phyloP scores from a whole-genome alignment of 148 eudicot genomes.

The Cornus suecica region DNA sequence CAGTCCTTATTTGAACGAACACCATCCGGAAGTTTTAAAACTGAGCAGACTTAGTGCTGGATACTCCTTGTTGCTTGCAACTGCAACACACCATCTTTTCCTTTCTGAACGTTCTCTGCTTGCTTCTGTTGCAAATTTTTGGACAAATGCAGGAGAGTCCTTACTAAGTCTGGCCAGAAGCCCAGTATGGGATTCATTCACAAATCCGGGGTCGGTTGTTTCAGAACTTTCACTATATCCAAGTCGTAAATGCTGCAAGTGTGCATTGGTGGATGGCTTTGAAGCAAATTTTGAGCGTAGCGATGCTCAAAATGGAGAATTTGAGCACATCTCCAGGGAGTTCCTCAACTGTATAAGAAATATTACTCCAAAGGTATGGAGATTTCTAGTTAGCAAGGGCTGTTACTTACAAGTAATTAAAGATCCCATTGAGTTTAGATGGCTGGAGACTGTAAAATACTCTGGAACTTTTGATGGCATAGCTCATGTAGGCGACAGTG shows the following conservation, averaged over 20 bases:
- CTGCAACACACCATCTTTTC: conserved; percentile 41
- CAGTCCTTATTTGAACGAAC: neutral
- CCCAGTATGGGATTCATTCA: conserved; percentile 17
- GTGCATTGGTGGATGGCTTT: conserved; percentile 24
- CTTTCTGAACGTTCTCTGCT: conserved; percentile 36
- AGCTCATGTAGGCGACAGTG: neutral
- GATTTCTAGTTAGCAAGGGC: conserved; percentile 26
- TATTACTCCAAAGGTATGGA: conserved; percentile 38
- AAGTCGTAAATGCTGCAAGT: conserved; percentile 13
- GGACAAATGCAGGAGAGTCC: conserved; percentile 49
- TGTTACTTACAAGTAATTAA: conserved; percentile 24
- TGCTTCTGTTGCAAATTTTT: conserved; percentile 38
- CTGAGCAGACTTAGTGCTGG: conserved; percentile 40
- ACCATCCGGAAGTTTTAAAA: conserved; percentile 13
- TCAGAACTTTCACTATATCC: neutral
- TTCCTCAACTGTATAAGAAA: conserved; percentile 27
- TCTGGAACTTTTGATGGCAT: neutral
- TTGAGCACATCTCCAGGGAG: conserved; percentile 19
- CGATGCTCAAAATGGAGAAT: conserved; percentile 13
- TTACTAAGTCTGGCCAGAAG: conserved; percentile 28
- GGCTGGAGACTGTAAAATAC: conserved; percentile 26
- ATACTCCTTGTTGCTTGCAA: conserved; percentile 54
- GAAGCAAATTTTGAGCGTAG: conserved; percentile 7
- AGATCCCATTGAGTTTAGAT: conserved; percentile 39
- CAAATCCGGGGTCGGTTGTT: neutral